Evolutionary conservation across 371 early-diverging fungal genomes (phyloP), one percentile per base, ranked within the genome.

Genomic region (Circinella umbellata): DNA sequence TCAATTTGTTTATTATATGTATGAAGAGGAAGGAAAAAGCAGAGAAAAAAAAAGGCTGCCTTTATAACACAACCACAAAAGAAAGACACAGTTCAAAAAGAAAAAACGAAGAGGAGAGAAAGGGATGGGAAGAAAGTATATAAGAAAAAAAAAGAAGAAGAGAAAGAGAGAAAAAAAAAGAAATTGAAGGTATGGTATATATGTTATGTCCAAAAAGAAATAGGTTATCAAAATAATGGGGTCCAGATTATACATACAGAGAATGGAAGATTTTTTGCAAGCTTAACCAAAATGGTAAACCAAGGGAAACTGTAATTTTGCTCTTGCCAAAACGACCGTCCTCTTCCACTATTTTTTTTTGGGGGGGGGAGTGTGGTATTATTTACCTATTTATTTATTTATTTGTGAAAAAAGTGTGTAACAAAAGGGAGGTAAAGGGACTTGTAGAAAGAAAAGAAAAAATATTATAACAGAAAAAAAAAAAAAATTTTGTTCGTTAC

Each of bases 151-250:
- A 42, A 11, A 54, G 51, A 69, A 55, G 42, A 63, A 62, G 53
- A 63, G 47, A 53, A 73, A 71, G 63, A 68, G 62, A 61, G 70
- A 75, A 64, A 71, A 68, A 68, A 62, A 61, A 46, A 42, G 62
- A 46, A 60, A 49, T 27, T 27, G 0, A 27, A 27, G 0, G 27
- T 27, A 27, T 27, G 27, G 27, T 27, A 27, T 27, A 27, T 27
- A 27, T 27, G 27, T 27, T 27, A 27, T 27, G 27, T 27, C 2
- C 27, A 27, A 27, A 27, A 27, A 27, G 27, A 27, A 27, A 27
- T 27, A 27, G 27, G 27, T 27, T 60, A 69, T 53, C 17, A 39
- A 59, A 54, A 53, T 27, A 36, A 9, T 42, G 42, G 42, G 27
- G 27, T 27, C 27, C 27, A 27, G 27, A 27, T 27, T 27, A 27